These are phyloP conservation scores for Meripilus lineatus DNA, from an alignment of 1,284 basidiomycete species.

Conservation along the genomic window DNA sequence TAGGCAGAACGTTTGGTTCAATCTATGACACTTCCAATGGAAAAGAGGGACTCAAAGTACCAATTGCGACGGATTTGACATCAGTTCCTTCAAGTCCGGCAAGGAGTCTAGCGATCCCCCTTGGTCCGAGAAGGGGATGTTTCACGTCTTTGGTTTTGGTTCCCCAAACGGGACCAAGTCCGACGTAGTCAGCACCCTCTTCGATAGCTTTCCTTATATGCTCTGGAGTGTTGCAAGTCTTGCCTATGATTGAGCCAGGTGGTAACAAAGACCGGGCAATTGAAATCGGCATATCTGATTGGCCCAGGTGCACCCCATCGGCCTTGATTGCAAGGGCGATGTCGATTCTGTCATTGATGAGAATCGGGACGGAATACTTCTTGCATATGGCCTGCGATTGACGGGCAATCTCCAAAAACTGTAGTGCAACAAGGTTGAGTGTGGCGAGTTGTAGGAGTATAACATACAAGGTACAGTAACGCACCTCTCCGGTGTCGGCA, in stretches of 20 bases:
- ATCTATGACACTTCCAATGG: not conserved
- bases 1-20: slow-evolving; percentile 28
- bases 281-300: slow-evolving; percentile 80
- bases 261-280: slow-evolving; percentile 73
- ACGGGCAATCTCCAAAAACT: slow-evolving; percentile 80
- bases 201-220: slow-evolving; percentile 56
- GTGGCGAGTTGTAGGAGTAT: not conserved
- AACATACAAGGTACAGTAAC: slow-evolving; percentile 15
- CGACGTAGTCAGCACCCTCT: slow-evolving; percentile 78
- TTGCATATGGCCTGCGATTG: slow-evolving; percentile 74
- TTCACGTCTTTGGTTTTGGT: slow-evolving; percentile 73
- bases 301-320: slow-evolving; percentile 87
- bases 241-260: slow-evolving; percentile 69
- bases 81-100: slow-evolving; percentile 55
- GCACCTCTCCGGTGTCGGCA: slow-evolving; percentile 72
- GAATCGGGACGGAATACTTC: slow-evolving; percentile 77
- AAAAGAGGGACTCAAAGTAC: slow-evolving; percentile 35
- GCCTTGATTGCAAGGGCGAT: slow-evolving; percentile 77
- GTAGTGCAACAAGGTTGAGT: not conserved
- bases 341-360: slow-evolving; percentile 92
- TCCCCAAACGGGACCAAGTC: slow-evolving; percentile 77
- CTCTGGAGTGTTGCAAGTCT: slow-evolving; percentile 71
- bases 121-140: slow-evolving; percentile 52
- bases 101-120: slow-evolving; percentile 65
- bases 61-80: slow-evolving; percentile 78